Evolutionary conservation across 2,329 filamentous ascomycete species (phyloP), one percentile per base, ranked within the genome.

Genomic region (Cytospora schulzeri): DNA sequence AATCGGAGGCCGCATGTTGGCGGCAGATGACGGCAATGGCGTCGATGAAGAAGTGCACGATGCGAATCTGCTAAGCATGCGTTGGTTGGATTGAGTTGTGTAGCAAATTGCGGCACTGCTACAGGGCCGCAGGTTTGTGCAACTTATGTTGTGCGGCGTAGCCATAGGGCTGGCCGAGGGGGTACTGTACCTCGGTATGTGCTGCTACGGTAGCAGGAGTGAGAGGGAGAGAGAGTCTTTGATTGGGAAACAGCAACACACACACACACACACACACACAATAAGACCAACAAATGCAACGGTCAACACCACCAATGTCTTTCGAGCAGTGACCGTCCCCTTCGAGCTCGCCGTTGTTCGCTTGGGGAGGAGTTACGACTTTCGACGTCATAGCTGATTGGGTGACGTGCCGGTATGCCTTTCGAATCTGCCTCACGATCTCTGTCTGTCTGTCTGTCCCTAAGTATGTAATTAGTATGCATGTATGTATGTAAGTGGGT

Each of bases 1-100:
- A n/a, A n/a, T n/a, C 52, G 60, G 60, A 62, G 60, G 60, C 60
- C 60, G 60, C 60, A 62, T 62, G 45, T 29, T 31, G 28, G 31
- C 29, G 35, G 14, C 52, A 11, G 26, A 31, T 56, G 38, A 50
- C 55, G 60, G 60, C 50, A 19, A 56, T 56, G 52, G 60, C 52
- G 55, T 62, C 38, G 60, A 56, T 62, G 60, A 62, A 24, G 52
- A 35, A 38, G 35, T 50, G 60, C 50, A 56, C 26, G 60, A 24
- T 31, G 9, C 52, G 19, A 19, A 29, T 2, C 15, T 12, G 31
- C 15, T n/a, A 29, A 22, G 29, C 38, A 28, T 22, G 11, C 17
- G 50, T 22, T 55, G 59, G 28, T 50, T 33, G 35, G 26, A 15
- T 17, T 17, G 35, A 6, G n/a, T 12, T 29, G 15, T 52, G 51